Conservation (phyloP, 352 stramenopile species). For the Pythium dissimile region DNA sequence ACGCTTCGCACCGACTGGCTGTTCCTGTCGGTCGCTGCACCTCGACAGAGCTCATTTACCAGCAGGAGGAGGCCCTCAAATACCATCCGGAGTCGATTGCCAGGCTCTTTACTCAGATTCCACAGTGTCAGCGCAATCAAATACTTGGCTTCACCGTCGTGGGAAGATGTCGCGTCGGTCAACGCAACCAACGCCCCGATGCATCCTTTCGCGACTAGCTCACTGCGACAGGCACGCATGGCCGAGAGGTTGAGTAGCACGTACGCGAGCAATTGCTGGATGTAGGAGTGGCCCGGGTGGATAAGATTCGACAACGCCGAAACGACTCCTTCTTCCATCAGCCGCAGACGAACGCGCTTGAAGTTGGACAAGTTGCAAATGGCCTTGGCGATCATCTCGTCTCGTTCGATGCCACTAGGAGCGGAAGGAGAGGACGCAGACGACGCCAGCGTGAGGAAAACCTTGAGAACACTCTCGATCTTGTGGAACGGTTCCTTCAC, state of each 20-base stretch:
- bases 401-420: slow-evolving; percentile 14
- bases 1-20: slow-evolving; percentile 32
- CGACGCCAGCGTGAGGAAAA: slow-evolving; percentile 62
- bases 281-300: slow-evolving; percentile 34
- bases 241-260: slow-evolving; percentile 73
- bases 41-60: slow-evolving; percentile 48
- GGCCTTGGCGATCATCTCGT: slow-evolving; percentile 64
- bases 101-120: slow-evolving; percentile 70
- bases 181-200: slow-evolving; percentile 56
- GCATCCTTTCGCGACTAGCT: slow-evolving; percentile 71
- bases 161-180: slow-evolving; percentile 26
- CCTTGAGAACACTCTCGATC: slow-evolving; percentile 83
- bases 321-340: slow-evolving; percentile 89
- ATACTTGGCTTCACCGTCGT: slow-evolving; percentile 34
- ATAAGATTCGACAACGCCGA: slow-evolving; percentile 61
- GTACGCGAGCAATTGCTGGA: slow-evolving; percentile 64
- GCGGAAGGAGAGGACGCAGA: slow-evolving; percentile 6
- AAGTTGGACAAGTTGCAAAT: slow-evolving; percentile 89
- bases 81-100: slow-evolving; percentile 71
- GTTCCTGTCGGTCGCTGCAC: not conserved
- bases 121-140: slow-evolving; percentile 58
- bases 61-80: slow-evolving; percentile 62
- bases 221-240: slow-evolving; percentile 49
- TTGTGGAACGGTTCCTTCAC: slow-evolving; percentile 82
- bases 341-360: slow-evolving; percentile 67